phyloP scores from a whole-genome alignment of 2,329 filamentous ascomycete species.

The Chlorencoelia australis region DNA sequence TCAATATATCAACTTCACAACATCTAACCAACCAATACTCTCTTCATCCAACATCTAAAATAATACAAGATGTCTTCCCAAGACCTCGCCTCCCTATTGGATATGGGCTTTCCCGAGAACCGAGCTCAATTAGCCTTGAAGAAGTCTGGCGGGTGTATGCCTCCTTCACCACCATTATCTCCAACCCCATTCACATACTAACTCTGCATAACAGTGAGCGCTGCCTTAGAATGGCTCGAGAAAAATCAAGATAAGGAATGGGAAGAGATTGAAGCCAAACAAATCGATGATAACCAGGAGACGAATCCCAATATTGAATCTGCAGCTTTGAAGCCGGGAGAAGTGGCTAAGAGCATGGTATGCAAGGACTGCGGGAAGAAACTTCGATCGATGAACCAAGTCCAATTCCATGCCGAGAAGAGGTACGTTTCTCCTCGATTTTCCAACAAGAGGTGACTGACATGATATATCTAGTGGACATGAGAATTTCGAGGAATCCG shows the following conservation, averaged over 20 bases:
- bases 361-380: conserved; percentile 95
- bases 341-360: conserved; percentile 67
- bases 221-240: conserved; percentile 90
- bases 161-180: background rate
- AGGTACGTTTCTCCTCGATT: conserved; percentile 43
- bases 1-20: too few species aligned
- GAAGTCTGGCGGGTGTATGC: conserved; percentile 67
- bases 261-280: conserved; percentile 60
- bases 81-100: conserved; percentile 51
- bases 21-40: too few species aligned
- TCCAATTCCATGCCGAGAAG: conserved; percentile 84
- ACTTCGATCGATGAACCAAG: conserved; percentile 71
- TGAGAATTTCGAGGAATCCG: conserved; percentile 84
- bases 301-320: conserved; percentile 46
- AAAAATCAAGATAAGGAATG: conserved; percentile 79
- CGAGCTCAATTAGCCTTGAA: conserved; percentile 77
- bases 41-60: background rate
- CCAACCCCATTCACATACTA: conserved; percentile 8
- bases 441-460: background rate
- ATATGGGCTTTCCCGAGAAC: conserved; percentile 75
- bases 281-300: conserved; percentile 32
- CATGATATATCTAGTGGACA: conserved; percentile 51
- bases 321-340: conserved; percentile 58
- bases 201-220: conserved; percentile 51
- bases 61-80: conserved; percentile 40